Base-by-base conservation (phyloP, 306 rosid genomes). In the Glycine latifolia region DNA sequence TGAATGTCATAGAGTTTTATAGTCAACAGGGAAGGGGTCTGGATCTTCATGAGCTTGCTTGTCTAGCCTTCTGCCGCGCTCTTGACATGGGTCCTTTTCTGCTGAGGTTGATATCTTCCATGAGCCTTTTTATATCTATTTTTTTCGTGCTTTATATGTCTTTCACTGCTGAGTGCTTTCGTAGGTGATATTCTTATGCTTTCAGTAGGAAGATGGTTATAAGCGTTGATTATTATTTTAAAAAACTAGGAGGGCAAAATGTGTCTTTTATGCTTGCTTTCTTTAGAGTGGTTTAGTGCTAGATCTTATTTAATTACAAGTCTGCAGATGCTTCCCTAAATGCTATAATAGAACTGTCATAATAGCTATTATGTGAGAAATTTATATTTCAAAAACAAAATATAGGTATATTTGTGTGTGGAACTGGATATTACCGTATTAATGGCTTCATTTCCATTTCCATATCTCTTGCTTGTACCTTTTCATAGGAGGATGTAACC, bases 31-130 rank as follows among this genome's bases (percentile, higher is more conserved):
- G 90, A 87, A 90, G 85, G 84, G 91, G 97, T 78, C 84, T 95
- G 4, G 97, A 90, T 86, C 99, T 95, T 76, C 99, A 93, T 1
- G 99, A 95, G 86, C 86, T 85, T 84, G 94, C 90, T 87, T 95
- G 97, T 81, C 71, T 90, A 63, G 97, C 97, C 31, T 89, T 93
- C 67, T 91, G 94, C 66, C 94, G 99, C 0, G 85, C 91, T 69
- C 86, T 95, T 80, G 97, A 90, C 78, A 80, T 95, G 92, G 83
- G 59, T 67, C 87, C 94, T 37, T 87, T 73, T 78, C 87, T 91
- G 65, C 78, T 90, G 86, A 85, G 97, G 99, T 95, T 87, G 50
- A 87, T 82, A 72, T 47, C 49, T 46, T 78, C 15, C 65, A 44
- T 26, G 39, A 59, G 67, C 12, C 26, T 6, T 31, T 68, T 20